Percentiles rank a stretch among this genome's conserved stretches.
Evolutionary conservation across 495 filamentous ascomycete species (phyloP).

Genomic region (Acidiella bohemica): DNA sequence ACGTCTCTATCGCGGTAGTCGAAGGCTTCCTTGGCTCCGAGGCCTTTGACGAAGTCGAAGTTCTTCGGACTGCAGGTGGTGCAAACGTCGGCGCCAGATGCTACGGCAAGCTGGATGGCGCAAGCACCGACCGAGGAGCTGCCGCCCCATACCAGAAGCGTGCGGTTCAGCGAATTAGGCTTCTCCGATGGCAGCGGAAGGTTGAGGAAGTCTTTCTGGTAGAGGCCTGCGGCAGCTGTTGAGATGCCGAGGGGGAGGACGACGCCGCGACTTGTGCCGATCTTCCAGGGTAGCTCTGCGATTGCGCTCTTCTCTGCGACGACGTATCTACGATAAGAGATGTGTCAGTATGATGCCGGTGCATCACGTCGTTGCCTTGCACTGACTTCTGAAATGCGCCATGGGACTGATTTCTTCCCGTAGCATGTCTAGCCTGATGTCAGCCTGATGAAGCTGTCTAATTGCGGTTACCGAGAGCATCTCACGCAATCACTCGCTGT

Average conservation of each 20-base stretch:
- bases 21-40: slow-evolving; percentile 26
- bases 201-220: slow-evolving; percentile 29
- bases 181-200: slow-evolving; percentile 14
- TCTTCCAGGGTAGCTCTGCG: slow-evolving; percentile 29
- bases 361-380: no score
- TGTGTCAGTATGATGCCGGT: no score
- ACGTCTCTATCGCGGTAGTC: slow-evolving; percentile 24
- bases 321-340: no score
- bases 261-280: slow-evolving; percentile 32
- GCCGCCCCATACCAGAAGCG: slow-evolving; percentile 31
- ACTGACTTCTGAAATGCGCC: slow-evolving; percentile 19
- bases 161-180: slow-evolving; percentile 18
- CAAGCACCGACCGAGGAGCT: slow-evolving; percentile 28
- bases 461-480: no score
- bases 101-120: slow-evolving; percentile 29
- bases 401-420: no score
- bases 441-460: no score
- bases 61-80: slow-evolving; percentile 27
- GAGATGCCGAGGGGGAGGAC: slow-evolving; percentile 37
- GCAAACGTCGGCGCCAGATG: slow-evolving; percentile 26
- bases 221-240: slow-evolving; percentile 37
- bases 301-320: slow-evolving; percentile 15
- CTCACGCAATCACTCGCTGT: slow-evolving; percentile 23
- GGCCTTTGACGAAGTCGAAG: slow-evolving; percentile 26
- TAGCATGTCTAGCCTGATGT: no score